phyloP scores from a whole-genome alignment of 2,329 filamentous ascomycete genomes.

The Pyricularia pennisetigena region DNA sequence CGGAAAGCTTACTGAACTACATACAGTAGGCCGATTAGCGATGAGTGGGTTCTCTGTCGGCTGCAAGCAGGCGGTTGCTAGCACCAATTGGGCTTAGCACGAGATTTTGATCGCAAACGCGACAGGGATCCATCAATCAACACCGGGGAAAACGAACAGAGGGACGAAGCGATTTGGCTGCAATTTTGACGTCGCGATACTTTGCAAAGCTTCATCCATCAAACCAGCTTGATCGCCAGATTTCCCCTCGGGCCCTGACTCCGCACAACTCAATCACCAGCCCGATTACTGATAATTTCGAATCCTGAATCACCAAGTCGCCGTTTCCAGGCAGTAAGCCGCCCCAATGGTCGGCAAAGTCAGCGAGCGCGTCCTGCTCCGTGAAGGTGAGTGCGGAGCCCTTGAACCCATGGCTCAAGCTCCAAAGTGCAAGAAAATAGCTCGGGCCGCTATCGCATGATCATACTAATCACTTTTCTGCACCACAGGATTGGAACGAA shows the following conservation, averaged over 20 bases:
- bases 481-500: conserved; percentile 73
- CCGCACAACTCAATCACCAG: neutral
- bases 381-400: conserved; percentile 42
- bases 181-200: neutral
- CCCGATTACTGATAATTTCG: neutral
- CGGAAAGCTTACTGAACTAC: neutral
- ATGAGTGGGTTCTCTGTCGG: neutral
- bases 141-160: neutral
- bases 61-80: neutral
- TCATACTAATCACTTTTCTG: neutral
- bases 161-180: neutral
- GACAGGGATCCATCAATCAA: neutral
- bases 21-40: neutral
- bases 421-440: neutral
- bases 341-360: conserved; percentile 51
- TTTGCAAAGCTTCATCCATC: neutral
- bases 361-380: conserved; percentile 52
- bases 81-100: neutral
- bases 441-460: neutral
- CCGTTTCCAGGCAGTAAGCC: neutral
- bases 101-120: conserved; percentile 1
- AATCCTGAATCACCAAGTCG: neutral
- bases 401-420: neutral
- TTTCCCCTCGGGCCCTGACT: neutral
- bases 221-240: neutral